Evolutionary conservation across 75 land plant genomes (phyloP), one percentile per base, ranked within the genome.

Genomic region (Sequoia sempervirens): DNA sequence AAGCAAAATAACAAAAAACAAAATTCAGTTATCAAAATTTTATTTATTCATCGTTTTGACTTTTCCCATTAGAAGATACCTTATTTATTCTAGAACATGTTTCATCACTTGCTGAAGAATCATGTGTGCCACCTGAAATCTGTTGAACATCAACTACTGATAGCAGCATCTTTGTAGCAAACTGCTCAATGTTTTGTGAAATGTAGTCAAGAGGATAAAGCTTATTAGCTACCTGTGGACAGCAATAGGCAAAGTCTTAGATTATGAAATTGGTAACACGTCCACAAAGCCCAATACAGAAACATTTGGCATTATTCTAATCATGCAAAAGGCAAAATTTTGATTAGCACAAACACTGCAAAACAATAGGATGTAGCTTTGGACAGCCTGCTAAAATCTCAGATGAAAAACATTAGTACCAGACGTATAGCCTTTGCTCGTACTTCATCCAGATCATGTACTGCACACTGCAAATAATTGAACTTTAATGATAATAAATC

Each of bases 361-460:
- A 37, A 74, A 38, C 20, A 8, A 73, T 13, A 37, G 23, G 9
- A 74, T 17, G 2, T 15, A 2, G 38, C 32, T 72, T 13, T 72
- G 75, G 17, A 72, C 14, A 36, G 45, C 78, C 45, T 38, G 18
- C 1, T 17, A 8, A 38, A 75, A 23, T 75, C 43, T 40, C 76
- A 74, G 40, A 38, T 40, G n/a, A 80, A 47, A 23, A 61, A 61
- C 0, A 47, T 3, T 5, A 81, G 32, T 94, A 97, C 99, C 98
- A 97, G 88, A 30, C 99, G 95, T 73, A 97, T 96, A 36, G 99
- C 99, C 86, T 91, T 96, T 23, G 93, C 85, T 73, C 99, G 96
- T 75, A 93, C 88, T 50, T 96, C 98, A 82, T 96, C 99, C 80
- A 93, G 83, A 75, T 88, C 82, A 84, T 97, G 95, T 84, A 93